Evolutionary conservation across 768 basidiomycete genomes (phyloP), one percentile per base, ranked within the genome.

Genomic region (Pulveroboletus sp.): DNA sequence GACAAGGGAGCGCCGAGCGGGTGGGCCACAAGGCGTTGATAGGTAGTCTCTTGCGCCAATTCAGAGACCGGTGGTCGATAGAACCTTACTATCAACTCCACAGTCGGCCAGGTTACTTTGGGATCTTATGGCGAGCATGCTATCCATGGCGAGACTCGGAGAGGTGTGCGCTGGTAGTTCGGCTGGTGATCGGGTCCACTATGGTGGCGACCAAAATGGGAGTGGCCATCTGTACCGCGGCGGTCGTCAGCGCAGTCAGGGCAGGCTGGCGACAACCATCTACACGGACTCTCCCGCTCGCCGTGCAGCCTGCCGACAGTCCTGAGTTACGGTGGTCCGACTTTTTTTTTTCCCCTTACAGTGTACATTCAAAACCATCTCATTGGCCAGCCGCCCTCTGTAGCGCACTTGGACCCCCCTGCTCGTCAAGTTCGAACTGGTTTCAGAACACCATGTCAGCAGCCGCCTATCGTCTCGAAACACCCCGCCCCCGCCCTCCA

Each of bases 381-480:
- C 53, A 9, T 38, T 51, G 41, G 61, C 49, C 56, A 56, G 53
- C 58, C 56, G 50, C 56, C 27, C 37, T 29, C n/a, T 30, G 26
- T 44, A 20, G 43, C 27, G 27, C 27, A 12, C 27, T 6, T 23
- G 29, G 19, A 39, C 19, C 42, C 40, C 19, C 40, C 49, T 49
- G 57, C 43, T 31, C 27, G 41, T 50, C 53, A 23, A 31, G 56
- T 62, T 68, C 66, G 66, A 67, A 57, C 66, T 69, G 66, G 68
- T 53, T 69, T 69, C 66, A 37, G 20, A 63, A 59, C 64, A 64
- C 53, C 53, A 83, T 85, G 83, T 81, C 81, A 47, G 72, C 73
- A 52, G 70, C 82, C 23, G 81, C 79, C 14, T 84, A 86, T 71
- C 77, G 77, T 55, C 72, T 89, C 38, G 78, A 87, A 65, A 73